Base-by-base conservation (phyloP, 1,284 basidiomycete genomes). In the Ceraceosorus guamensis region DNA sequence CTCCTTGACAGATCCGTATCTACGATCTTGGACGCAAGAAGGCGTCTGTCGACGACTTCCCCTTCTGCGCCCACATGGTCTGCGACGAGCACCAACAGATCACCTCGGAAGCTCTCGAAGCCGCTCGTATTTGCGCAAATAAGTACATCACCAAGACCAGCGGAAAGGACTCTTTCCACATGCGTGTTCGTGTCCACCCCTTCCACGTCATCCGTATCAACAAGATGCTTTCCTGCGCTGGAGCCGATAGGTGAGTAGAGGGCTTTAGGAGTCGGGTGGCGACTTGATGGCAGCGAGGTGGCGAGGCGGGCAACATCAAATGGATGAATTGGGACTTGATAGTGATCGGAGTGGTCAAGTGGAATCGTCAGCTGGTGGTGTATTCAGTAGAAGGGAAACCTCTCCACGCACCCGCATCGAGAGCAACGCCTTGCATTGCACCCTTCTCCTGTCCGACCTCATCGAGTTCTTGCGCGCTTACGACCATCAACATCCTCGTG, bases 161-260 rank as follows among this genome's bases (percentile, higher is more conserved):
- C 52, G 93, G 93, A 77, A 97, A 97, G 82, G 93, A 98, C 77
- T 89, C 92, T 18, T 97, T 98, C 91, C 93, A 98, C 80, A 79
- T 97, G 78, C 86, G 93, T 75, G 91, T 98, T 70, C 88, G 92
- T 66, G 91, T 91, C 57, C 93, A 98, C 82, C 93, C 93, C 61
- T 96, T 88, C 90, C 93, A 97, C 80, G 90, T 97, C 71, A 81
- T 98, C 80, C 89, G 93, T 71, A 97, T 96, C 87, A 96, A 98
- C 89, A 98, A 98, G 87, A 97, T 96, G 89, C 89, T 97, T 83
- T 90, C 88, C 62, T 96, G 93, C 79, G 93, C 93, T 72, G 93
- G 93, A 78, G 92, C 93, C 75, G 93, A 97, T 91, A 89, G 37
- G 37, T 41, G 37, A 41, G 37, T n/a, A 41, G 8, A n/a, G n/a